These are phyloP conservation scores for Chloris gayana DNA, from an alignment of 176 grass and related monocot genomes.

Conservation along the genomic window DNA sequence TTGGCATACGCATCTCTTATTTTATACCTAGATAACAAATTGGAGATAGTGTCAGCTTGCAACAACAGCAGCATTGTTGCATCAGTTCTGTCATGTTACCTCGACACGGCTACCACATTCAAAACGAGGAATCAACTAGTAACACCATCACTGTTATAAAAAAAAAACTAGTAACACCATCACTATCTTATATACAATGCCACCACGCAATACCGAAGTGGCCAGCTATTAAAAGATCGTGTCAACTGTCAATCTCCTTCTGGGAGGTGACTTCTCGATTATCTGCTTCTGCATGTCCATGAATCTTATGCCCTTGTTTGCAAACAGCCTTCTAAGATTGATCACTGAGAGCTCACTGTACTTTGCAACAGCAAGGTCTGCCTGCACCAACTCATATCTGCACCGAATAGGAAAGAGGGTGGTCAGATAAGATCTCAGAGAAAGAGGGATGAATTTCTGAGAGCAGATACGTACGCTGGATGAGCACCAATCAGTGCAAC, in stretches of 20 bases:
- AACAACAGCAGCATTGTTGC: conserved; percentile 16
- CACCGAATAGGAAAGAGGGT: conserved; percentile 17
- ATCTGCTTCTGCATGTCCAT: conserved; percentile 98
- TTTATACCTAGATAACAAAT: conserved; percentile 15
- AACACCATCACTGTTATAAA: conserved; percentile 28
- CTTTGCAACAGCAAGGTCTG: conserved; percentile 71
- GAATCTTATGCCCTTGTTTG: conserved; percentile 74
- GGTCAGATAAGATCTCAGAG: not conserved
- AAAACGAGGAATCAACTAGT: conserved; percentile 6
- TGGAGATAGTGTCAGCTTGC: not conserved
- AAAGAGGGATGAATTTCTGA: not conserved
- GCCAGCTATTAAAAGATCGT: conserved; percentile 53
- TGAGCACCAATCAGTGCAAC: conserved; percentile 83
- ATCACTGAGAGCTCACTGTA: conserved; percentile 87
- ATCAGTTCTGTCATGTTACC: conserved; percentile 9
- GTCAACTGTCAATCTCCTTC: conserved; percentile 66
- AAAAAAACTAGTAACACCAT: too few species aligned
- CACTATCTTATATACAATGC: conserved; percentile 24
- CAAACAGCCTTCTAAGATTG: conserved; percentile 90
- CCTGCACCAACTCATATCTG: conserved; percentile 90
- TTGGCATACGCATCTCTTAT: not conserved
- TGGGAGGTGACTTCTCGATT: conserved; percentile 76
- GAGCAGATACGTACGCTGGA: conserved; percentile 62
- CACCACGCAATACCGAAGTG: not conserved
- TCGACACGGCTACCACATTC: not conserved